Conservation (phyloP, 805 yeast genomes). For the Priceomyces castillae region DNA sequence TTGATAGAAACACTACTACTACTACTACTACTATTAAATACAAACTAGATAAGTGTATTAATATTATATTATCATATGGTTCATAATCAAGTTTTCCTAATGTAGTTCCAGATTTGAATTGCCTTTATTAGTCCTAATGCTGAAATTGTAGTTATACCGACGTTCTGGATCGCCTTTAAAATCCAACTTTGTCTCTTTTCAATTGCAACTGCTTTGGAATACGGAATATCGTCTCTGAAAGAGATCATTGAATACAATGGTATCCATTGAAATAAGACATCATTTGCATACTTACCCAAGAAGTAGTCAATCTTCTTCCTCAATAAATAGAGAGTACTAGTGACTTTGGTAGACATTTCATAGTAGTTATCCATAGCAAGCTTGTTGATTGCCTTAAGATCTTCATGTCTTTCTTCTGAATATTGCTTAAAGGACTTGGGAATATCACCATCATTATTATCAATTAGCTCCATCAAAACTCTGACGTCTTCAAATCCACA, state of each 20-base stretch:
- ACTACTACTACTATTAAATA: too few species aligned
- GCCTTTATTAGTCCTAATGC: slow-evolving; percentile 9
- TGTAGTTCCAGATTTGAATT: slow-evolving; percentile 8
- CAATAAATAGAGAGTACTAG: slow-evolving; percentile 54
- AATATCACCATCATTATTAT: slow-evolving; percentile 33
- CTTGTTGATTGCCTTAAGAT: slow-evolving; percentile 71
- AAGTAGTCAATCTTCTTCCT: slow-evolving; percentile 68
- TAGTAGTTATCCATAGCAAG: slow-evolving; percentile 77
- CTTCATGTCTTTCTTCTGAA: slow-evolving; percentile 55
- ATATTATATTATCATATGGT: too few species aligned
- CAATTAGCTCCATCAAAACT: slow-evolving; percentile 53
- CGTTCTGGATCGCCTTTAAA: slow-evolving; percentile 31
- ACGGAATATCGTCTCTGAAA: slow-evolving; percentile 78
- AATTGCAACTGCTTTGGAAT: slow-evolving; percentile 60
- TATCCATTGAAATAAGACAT: slow-evolving; percentile 53
- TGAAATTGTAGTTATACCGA: slow-evolving; percentile 7
- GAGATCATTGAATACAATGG: slow-evolving; percentile 93
- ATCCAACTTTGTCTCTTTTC: slow-evolving; percentile 55
- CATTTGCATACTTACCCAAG: slow-evolving; percentile 57
- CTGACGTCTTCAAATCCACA: slow-evolving; percentile 92
- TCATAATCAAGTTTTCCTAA: neutral
- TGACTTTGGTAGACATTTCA: slow-evolving; percentile 85
- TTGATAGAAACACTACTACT: slow-evolving; percentile 7
- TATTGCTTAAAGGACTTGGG: slow-evolving; percentile 53
- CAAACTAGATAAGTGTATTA: too few species aligned